Evolutionary conservation across 169 alveolate species (phyloP), one percentile per base, ranked within the genome.

Genomic region (Plasmodium knowlesi): DNA sequence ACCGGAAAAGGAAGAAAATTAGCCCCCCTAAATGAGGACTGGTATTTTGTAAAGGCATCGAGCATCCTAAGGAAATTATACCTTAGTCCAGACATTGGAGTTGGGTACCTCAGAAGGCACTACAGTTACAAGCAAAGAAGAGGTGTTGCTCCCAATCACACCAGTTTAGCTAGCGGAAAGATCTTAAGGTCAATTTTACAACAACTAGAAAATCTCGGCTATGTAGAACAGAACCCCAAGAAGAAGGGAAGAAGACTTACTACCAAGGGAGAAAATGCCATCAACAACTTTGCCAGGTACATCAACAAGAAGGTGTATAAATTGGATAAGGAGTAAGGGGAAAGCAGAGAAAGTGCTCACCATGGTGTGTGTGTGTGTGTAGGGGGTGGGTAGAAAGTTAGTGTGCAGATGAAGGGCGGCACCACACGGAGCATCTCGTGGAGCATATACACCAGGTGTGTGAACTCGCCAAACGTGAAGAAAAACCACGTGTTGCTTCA

Each of bases 11-110:
- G 98, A 34, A 98, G 97, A 96, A 99, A 98, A 92, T 96, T 98
- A 46, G 99, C 99, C 28, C 99, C 99, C 8, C 96, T 96, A 78
- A 98, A 98, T 96, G 98, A 98, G 30, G 99, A 99, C 95, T 99
- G 99, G 99, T 97, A 98, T 85, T 99, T 97, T 98, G 93, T 98
- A 19, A 97, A 99, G 95, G 99, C 99, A 46, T 99, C 99, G 8
- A 98, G 99, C 67, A 96, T 99, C 50, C 97, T 99, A 88, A 98
- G 99, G 83, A 98, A 98, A 93, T 83, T 99, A 57, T 99, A 98
- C 96, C 96, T 98, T 93, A 98, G 98, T 95, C 99, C 99, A 16
- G 98, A 98, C 94, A 96, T 96, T 82, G 99, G 99, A 70, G 97
- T 98, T 61, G 98, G 98, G 41, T 95, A 98, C 57, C 97, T 98